Percentiles rank a stretch among this genome's conserved stretches.
These are phyloP conservation scores for Mrakiaceae sp. DNA, from an alignment of 1,284 basidiomycete species.

Conservation along the genomic window DNA sequence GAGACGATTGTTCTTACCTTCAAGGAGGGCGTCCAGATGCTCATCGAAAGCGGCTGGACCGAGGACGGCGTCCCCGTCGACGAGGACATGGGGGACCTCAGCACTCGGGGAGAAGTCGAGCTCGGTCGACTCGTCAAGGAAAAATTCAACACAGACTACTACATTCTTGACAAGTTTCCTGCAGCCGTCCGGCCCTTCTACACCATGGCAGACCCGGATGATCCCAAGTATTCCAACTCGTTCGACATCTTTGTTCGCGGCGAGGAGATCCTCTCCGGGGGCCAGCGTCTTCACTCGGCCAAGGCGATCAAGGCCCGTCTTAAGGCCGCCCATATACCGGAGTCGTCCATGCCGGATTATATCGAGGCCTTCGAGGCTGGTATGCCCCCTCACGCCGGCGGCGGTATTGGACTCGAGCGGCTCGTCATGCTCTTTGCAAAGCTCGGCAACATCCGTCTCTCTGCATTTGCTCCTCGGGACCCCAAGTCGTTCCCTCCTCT, in stretches of 20 bases:
- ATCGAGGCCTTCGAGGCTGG: slow-evolving; percentile 40
- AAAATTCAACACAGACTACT: slow-evolving; percentile 32
- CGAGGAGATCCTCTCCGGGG: slow-evolving; percentile 43
- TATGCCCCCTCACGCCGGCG: slow-evolving; percentile 38
- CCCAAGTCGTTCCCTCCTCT: slow-evolving; percentile 13
- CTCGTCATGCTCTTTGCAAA: slow-evolving; percentile 37
- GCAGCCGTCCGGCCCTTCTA: slow-evolving; percentile 10
- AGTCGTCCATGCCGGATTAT: slow-evolving; percentile 30
- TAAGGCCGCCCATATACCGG: slow-evolving; percentile 19
- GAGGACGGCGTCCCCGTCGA: slow-evolving; percentile 21
- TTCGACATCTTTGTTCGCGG: slow-evolving; percentile 46
- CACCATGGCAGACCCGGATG: slow-evolving; percentile 12
- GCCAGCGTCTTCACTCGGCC: slow-evolving; percentile 39
- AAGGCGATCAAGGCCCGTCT: slow-evolving; percentile 35
- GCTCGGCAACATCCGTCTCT: slow-evolving; percentile 39
- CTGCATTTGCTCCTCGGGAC: slow-evolving; percentile 39
- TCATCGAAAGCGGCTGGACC: slow-evolving; percentile 19
- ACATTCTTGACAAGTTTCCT: slow-evolving; percentile 33
- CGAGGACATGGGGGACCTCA: slow-evolving; percentile 29
- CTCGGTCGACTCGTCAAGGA: slow-evolving; percentile 37
- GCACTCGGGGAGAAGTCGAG: slow-evolving; percentile 34
- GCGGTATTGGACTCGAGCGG: slow-evolving; percentile 32
- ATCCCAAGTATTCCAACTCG: slow-evolving; percentile 36
- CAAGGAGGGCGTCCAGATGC: slow-evolving; percentile 38
- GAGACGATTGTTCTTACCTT: slow-evolving; percentile 34